These are phyloP conservation scores for Laetiporus sulphureus DNA, from an alignment of 1,284 basidiomycete species.

Conservation along the genomic window DNA sequence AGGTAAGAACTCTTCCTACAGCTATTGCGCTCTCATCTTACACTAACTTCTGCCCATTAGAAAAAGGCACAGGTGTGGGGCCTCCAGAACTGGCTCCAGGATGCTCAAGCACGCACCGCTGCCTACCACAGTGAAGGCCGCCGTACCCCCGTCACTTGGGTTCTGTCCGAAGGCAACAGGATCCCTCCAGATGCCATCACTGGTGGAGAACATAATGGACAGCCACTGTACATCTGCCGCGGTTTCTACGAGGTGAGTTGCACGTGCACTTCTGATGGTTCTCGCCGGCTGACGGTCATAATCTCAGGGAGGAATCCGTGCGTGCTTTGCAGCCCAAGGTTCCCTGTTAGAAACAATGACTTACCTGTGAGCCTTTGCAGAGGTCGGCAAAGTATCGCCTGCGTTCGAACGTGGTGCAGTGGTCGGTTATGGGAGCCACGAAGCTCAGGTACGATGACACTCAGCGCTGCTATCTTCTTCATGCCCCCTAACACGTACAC, in stretches of 20 bases:
- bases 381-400: slow-evolving; percentile 58
- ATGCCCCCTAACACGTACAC: slow-evolving; percentile 2
- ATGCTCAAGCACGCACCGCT: slow-evolving; percentile 46
- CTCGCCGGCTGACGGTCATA: too few species aligned
- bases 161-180: slow-evolving; percentile 47
- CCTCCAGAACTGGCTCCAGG: slow-evolving; percentile 47
- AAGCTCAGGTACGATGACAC: slow-evolving; percentile 43
- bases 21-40: not conserved
- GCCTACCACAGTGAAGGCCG: slow-evolving; percentile 41
- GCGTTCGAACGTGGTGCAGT: slow-evolving; percentile 53
- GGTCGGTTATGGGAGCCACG: slow-evolving; percentile 52
- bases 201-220: slow-evolving; percentile 47
- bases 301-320: slow-evolving; percentile 48
- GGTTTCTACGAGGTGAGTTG: slow-evolving; percentile 52
- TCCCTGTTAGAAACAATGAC: not conserved
- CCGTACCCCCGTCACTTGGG: slow-evolving; percentile 49
- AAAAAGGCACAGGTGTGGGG: slow-evolving; percentile 47
- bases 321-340: slow-evolving; percentile 22
- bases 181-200: slow-evolving; percentile 54
- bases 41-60: slow-evolving; percentile 23
- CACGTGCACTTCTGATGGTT: too few species aligned
- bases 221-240: slow-evolving; percentile 52
- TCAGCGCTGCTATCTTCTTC: not conserved
- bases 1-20: slow-evolving; percentile 28
- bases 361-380: slow-evolving; percentile 26